A percentile compares a stretch with the other conserved stretches of the same genome.
These are phyloP conservation scores for Tirmania nivea DNA, from an alignment of 495 filamentous ascomycete species.

Conservation along the genomic window DNA sequence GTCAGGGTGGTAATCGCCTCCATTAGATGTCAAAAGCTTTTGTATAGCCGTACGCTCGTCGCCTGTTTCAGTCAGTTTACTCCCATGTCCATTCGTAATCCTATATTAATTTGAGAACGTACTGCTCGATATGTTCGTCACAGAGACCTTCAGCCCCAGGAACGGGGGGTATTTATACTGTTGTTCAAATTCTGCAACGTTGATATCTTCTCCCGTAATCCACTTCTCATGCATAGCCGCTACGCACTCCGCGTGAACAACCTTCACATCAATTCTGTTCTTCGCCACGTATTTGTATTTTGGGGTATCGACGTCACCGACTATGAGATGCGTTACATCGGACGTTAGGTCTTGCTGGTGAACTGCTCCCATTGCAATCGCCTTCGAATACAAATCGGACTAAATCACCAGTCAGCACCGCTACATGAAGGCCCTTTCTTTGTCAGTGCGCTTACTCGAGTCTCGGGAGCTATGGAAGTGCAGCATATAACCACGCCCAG, in stretches of 20 bases:
- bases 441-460: conserved; percentile 36
- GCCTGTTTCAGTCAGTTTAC: conserved; percentile 23
- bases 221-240: conserved; percentile 61
- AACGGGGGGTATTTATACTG: conserved; percentile 40
- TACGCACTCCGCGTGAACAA: conserved; percentile 61
- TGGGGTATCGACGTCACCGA: conserved; percentile 63
- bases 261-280: conserved; percentile 62
- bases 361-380: conserved; percentile 61
- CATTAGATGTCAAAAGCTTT: conserved; percentile 40
- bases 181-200: conserved; percentile 43
- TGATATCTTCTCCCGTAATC: conserved; percentile 60
- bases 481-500: conserved; percentile 72
- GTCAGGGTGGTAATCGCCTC: conserved; percentile 65
- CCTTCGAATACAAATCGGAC: conserved; percentile 46
- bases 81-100: background rate
- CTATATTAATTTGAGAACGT: conserved; percentile 18
- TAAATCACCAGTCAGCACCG: conserved; percentile 20
- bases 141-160: conserved; percentile 46
- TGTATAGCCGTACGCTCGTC: conserved; percentile 45
- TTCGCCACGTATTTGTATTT: conserved; percentile 94
- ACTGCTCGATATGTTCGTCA: conserved; percentile 83
- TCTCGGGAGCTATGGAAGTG: conserved; percentile 62
- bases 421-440: background rate
- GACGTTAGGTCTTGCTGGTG: conserved; percentile 83
- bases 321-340: conserved; percentile 84